phyloP scores from a whole-genome alignment of 495 filamentous ascomycete species.

The Aspergillus bertholletiae region DNA sequence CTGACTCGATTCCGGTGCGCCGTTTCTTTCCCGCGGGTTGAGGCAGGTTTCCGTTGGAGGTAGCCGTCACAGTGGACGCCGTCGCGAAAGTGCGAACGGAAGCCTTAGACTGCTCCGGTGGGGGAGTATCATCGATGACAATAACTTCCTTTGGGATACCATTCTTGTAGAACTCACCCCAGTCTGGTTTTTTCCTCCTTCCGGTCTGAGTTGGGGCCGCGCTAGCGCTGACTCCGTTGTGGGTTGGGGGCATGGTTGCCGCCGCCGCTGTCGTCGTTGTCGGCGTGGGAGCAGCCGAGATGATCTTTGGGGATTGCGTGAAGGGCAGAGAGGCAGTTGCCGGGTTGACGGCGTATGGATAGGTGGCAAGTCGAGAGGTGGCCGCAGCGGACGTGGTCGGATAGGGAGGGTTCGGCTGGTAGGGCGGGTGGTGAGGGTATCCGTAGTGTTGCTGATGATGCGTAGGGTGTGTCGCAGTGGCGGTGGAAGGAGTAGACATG shows the following conservation, averaged over 20 bases:
- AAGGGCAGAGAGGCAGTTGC: slow-evolving; percentile 38
- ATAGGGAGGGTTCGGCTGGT: slow-evolving; percentile 51
- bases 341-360: slow-evolving; percentile 45
- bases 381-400: slow-evolving; percentile 50
- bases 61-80: slow-evolving; percentile 14
- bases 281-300: slow-evolving; percentile 32
- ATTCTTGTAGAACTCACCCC: slow-evolving; percentile 89
- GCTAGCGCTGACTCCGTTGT: slow-evolving; percentile 20
- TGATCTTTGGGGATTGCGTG: slow-evolving; percentile 31
- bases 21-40: slow-evolving; percentile 63
- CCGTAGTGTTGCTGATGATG: slow-evolving; percentile 64
- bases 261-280: too few relatives aligned
- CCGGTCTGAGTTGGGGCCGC: slow-evolving; percentile 52
- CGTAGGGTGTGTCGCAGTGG: slow-evolving; percentile 69
- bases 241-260: slow-evolving; percentile 23
- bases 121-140: slow-evolving; percentile 88
- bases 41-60: slow-evolving; percentile 28
- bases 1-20: slow-evolving; percentile 57
- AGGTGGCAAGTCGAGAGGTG: slow-evolving; percentile 48
- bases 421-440: slow-evolving; percentile 64
- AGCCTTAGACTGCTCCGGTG: slow-evolving; percentile 51
- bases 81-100: slow-evolving; percentile 24
- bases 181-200: slow-evolving; percentile 67
- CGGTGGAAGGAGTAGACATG: slow-evolving; percentile 87
- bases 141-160: slow-evolving; percentile 91